Evolutionary conservation across 202 grass and related monocot genomes (phyloP), one percentile per base, ranked within the genome.

Genomic region (Dendrocalamus latiflorus): DNA sequence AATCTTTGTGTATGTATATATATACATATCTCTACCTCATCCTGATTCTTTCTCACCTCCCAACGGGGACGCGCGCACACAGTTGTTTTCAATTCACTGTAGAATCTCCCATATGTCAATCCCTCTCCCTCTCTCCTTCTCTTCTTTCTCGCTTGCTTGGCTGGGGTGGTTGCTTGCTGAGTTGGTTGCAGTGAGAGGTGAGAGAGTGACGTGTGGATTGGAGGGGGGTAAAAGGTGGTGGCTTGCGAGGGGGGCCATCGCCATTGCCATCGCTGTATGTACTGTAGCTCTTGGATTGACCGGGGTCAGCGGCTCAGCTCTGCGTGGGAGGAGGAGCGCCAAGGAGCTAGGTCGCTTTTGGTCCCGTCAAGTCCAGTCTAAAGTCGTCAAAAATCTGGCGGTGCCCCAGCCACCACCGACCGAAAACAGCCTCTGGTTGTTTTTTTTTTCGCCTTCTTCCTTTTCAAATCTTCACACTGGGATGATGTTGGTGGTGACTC

Each of bases 231-330:
- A 71, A 69, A 68, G 11, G 42, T 10, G 49, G 3, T 81, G 76
- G 77, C 77, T 81, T 86, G 84, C 17, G 77, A n/a, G 44, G 37
- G 77, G 55, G 78, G 85, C 63, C 84, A 78, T n/a, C 34, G 48
- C 4, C 33, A 17, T n/a, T 43, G 81, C 5, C 47, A 22, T 61
- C 33, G 65, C 57, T 70, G 63, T 9, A 26, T 7, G 42, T 6
- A 42, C 41, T 69, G 36, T 79, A 11, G 50, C 54, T 15, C 45
- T 77, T 45, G 85, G 56, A 72, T 77, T 83, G 86, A 83, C 73
- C 86, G 47, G 9, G 25, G 73, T 83, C 85, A 39, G 65, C 66
- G 7, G 10, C 65, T 20, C 44, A 5, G 47, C 28, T 25, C 28
- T 33, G 72, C 72, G 25, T 17, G 8, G n/a, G 3, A 22, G 25